Percentiles rank a stretch among this genome's conserved stretches.
These are phyloP conservation scores for Monosporascus ibericus DNA, from an alignment of 2,329 filamentous ascomycete genomes.

Conservation along the genomic window DNA sequence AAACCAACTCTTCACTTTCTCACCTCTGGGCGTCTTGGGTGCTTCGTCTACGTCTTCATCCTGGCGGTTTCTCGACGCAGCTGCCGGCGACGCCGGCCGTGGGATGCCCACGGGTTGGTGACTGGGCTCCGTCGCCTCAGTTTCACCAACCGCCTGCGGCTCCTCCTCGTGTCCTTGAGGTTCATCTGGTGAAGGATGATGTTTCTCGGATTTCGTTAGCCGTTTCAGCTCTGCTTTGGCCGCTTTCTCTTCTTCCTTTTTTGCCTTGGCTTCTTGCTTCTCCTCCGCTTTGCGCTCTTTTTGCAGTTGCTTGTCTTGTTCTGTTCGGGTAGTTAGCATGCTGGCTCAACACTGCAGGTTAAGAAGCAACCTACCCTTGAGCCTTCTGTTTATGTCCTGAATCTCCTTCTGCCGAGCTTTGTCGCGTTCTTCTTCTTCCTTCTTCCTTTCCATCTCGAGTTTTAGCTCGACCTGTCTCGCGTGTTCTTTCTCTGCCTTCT, in stretches of 20 bases:
- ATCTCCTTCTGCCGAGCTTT: conserved; percentile 47
- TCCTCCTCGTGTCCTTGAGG: conserved; percentile 21
- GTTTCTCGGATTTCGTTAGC: conserved; percentile 45
- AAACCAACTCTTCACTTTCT: conserved; percentile 45
- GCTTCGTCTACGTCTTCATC: conserved; percentile 6
- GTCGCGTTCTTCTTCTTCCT: conserved; percentile 48
- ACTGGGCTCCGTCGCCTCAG: conserved; percentile 15
- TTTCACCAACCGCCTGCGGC: conserved; percentile 4
- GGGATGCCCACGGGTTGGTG: conserved; percentile 19
- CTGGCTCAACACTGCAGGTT: neutral
- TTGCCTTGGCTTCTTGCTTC: conserved; percentile 32
- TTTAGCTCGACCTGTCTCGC: conserved; percentile 59
- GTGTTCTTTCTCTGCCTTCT: conserved; percentile 66
- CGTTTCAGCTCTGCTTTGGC: conserved; percentile 49
- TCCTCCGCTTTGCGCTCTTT: conserved; percentile 42
- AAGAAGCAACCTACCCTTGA: conserved; percentile 48
- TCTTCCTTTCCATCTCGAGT: conserved; percentile 58
- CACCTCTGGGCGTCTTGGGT: conserved; percentile 15
- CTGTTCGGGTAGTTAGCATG: conserved; percentile 24
- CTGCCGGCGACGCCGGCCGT: conserved; percentile 2
- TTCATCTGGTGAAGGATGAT: conserved; percentile 34
- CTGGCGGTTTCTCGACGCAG: neutral
- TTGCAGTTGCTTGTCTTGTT: conserved; percentile 42
- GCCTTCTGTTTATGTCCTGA: conserved; percentile 45
- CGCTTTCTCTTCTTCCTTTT: conserved; percentile 46